Evolutionary conservation across 2,329 filamentous ascomycete species (phyloP), one percentile per base, ranked within the genome.

Genomic region (Fusarium nematophilum): DNA sequence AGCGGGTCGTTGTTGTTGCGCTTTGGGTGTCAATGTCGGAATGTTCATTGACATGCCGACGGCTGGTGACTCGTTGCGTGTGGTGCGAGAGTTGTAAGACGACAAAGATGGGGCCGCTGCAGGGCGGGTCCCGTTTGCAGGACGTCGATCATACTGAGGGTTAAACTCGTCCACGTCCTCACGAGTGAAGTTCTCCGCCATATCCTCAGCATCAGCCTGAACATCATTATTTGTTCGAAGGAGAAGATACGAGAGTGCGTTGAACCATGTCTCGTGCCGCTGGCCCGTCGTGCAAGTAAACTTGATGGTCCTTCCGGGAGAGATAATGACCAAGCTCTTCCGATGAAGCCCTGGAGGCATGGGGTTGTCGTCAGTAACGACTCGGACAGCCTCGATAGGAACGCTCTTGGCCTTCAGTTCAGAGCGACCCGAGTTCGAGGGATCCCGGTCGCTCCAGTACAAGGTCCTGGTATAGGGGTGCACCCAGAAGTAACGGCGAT

Each of bases 251-350:
- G 92, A 96, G 49, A 99, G 82, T 0, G 95, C 93, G 71, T 98
- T 98, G 83, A 95, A 97, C 95, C 95, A 99, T 1, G 93, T 98
- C 79, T 99, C 95, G 71, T 99, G 95, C 57, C 95, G 86, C 73
- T 97, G 93, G 30, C 92, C 91, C 3, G 95, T 99, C 3, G 92
- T 89, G 60, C 94, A 96, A 2, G 95, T 99, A 65, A 99, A 96
- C 75, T 97, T 94, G 76, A 99, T 87, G 13, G 88, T 88, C 64
- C 95, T 88, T 43, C 93, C 93, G 15, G 93, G 93, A 2, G 94
- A 95, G 55, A 96, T 84, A 53, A 99, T 89, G 50, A 98, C 84
- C 67, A 99, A 81, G 75, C 93, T 97, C 86, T 97, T 97, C 66
- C 91, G 89, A 77, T 98, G 94, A 49, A 99, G 85, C 33, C 95